A percentile compares a stretch with the other conserved stretches of the same genome.
Conservation (phyloP, 2,329 filamentous ascomycete genomes). For the Colletotrichum kahawae region DNA sequence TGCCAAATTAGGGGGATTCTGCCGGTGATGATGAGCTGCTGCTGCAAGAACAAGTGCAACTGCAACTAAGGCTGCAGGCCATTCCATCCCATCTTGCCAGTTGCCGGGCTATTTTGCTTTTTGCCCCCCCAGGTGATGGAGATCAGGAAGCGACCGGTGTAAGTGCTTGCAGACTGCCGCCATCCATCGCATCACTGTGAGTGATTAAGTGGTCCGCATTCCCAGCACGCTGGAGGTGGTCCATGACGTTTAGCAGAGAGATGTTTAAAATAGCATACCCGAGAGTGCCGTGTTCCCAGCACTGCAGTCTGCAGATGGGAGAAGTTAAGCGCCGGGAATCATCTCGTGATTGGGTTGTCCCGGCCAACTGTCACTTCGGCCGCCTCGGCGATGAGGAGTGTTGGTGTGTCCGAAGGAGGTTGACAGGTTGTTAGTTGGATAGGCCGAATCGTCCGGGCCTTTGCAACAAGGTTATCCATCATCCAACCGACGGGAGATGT, state of each 20-base stretch:
- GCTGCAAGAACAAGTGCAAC: not conserved
- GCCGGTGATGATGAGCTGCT: not conserved
- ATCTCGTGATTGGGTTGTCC: not conserved
- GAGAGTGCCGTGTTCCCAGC: not conserved
- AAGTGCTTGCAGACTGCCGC: slow-evolving; percentile 19
- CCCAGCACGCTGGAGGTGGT: not conserved
- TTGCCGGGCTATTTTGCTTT: not conserved
- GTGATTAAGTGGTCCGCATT: not conserved
- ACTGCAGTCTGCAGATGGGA: not conserved
- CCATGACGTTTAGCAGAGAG: not conserved
- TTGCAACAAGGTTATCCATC: not conserved
- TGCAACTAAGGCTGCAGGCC: not conserved
- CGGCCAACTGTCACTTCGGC: not conserved
- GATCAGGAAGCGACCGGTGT: not conserved
- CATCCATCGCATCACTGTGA: not conserved
- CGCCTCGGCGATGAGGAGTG: not conserved
- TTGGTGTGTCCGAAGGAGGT: not conserved
- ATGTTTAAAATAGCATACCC: slow-evolving; percentile 9
- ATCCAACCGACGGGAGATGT: not conserved
- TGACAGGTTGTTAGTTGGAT: not conserved
- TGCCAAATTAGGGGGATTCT: not conserved
- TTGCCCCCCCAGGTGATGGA: not conserved
- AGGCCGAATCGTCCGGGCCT: not conserved
- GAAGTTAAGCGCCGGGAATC: slow-evolving; percentile 1
- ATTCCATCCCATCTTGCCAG: not conserved